These are phyloP conservation scores for Hericium rajendrae DNA, from an alignment of 768 basidiomycete species.

Conservation along the genomic window DNA sequence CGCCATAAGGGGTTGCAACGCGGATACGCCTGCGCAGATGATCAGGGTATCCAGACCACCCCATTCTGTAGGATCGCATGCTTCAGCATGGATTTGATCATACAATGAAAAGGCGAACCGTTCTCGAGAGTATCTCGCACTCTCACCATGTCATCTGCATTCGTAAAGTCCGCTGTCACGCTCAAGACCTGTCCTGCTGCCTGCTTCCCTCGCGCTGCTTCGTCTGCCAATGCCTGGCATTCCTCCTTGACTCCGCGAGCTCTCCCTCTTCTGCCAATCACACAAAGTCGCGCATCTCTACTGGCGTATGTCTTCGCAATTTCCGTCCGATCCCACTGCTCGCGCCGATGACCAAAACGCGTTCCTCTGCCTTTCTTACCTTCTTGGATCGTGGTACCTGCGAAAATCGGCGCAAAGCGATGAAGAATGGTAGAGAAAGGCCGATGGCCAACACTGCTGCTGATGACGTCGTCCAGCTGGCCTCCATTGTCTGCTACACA, in stretches of 20 bases:
- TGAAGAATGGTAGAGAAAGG: background rate
- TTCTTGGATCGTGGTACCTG: slow-evolving; percentile 22
- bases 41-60: slow-evolving; percentile 74
- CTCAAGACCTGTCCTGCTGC: slow-evolving; percentile 31
- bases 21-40: slow-evolving; percentile 77
- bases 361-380: slow-evolving; percentile 42
- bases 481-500: background rate
- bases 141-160: slow-evolving; percentile 55
- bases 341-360: slow-evolving; percentile 75
- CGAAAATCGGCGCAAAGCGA: background rate
- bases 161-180: slow-evolving; percentile 53
- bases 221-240: slow-evolving; percentile 29
- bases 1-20: slow-evolving; percentile 65
- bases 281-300: slow-evolving; percentile 66
- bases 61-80: slow-evolving; percentile 46
- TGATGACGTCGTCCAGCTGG: background rate
- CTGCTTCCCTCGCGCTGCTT: slow-evolving; percentile 3
- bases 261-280: slow-evolving; percentile 59
- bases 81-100: background rate
- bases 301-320: slow-evolving; percentile 63
- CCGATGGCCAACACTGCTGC: background rate
- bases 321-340: slow-evolving; percentile 72
- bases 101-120: slow-evolving; percentile 33
- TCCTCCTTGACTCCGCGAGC: slow-evolving; percentile 53
- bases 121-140: slow-evolving; percentile 42